phyloP scores from a whole-genome alignment of 1,139 yeast species.

The Pichiaceae sp. region DNA sequence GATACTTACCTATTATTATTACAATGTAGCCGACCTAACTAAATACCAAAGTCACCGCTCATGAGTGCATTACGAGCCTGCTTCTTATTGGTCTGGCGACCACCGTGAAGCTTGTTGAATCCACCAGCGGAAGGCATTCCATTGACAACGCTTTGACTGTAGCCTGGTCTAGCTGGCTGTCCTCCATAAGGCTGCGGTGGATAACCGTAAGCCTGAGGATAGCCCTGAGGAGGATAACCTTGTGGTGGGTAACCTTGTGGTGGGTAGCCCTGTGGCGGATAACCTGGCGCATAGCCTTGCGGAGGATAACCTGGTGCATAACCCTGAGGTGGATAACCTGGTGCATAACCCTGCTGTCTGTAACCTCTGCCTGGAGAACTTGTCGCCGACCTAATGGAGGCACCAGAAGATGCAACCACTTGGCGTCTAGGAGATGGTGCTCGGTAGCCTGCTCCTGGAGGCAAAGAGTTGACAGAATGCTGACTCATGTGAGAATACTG shows the following conservation, averaged over 20 bases:
- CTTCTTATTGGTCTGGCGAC: slow-evolving; percentile 13
- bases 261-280: not conserved
- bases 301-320: not conserved
- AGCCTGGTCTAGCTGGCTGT: not conserved
- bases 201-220: slow-evolving; percentile 4
- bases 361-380: not conserved
- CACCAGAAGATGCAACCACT: not conserved
- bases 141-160: slow-evolving; percentile 12
- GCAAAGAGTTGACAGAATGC: slow-evolving; percentile 2
- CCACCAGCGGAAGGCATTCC: slow-evolving; percentile 19
- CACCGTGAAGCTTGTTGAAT: slow-evolving; percentile 19
- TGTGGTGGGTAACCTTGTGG: slow-evolving; percentile 1
- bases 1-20: not conserved
- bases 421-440: not conserved
- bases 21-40: not conserved
- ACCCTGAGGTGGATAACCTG: not conserved
- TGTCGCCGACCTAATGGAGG: not conserved
- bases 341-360: not conserved
- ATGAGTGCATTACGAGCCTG: slow-evolving; percentile 24
- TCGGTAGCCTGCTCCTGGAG: not conserved
- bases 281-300: not conserved
- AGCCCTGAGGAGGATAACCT: slow-evolving; percentile 11
- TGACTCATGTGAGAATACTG: not conserved
- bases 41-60: slow-evolving; percentile 25
- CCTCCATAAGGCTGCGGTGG: not conserved